Conservation (phyloP, 805 yeast genomes). For the Suhomyces tanzawaensis region DNA sequence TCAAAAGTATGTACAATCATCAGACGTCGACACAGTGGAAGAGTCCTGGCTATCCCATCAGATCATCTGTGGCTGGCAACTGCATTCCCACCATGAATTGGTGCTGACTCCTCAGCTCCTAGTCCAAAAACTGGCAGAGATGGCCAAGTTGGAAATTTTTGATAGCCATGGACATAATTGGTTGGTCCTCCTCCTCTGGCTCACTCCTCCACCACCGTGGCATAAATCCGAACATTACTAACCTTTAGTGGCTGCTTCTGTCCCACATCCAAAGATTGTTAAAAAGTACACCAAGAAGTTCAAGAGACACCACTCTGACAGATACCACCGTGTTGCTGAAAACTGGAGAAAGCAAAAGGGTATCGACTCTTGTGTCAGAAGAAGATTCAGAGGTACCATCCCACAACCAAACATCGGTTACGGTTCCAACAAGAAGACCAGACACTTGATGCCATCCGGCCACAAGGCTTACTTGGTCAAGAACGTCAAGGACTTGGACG, state of each 20-base stretch:
- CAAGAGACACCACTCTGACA: constrained; percentile 99
- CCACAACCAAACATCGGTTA: constrained; percentile 99
- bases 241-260: constrained; percentile 83
- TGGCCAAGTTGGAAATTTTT: too few species aligned
- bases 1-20: constrained; percentile 13
- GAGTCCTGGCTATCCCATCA: too few species aligned
- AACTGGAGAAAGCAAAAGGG: constrained; percentile 99
- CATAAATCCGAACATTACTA: constrained; percentile 14
- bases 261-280: constrained; percentile 99
- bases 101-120: too few species aligned
- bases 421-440: constrained; percentile 99
- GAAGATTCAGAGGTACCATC: constrained; percentile 99
- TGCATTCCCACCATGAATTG: too few species aligned
- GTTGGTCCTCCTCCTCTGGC: too few species aligned
- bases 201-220: too few species aligned
- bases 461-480: constrained; percentile 95
- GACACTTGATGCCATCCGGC: constrained; percentile 94
- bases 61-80: too few species aligned
- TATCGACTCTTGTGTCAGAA: constrained; percentile 99
- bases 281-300: constrained; percentile 98
- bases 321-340: constrained; percentile 97
- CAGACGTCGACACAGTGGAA: too few species aligned
- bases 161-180: too few species aligned
- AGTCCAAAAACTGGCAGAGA: too few species aligned
- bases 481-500: constrained; percentile 91